These are phyloP conservation scores for Hypholoma fasciculare DNA, from an alignment of 768 basidiomycete genomes.

Conservation along the genomic window DNA sequence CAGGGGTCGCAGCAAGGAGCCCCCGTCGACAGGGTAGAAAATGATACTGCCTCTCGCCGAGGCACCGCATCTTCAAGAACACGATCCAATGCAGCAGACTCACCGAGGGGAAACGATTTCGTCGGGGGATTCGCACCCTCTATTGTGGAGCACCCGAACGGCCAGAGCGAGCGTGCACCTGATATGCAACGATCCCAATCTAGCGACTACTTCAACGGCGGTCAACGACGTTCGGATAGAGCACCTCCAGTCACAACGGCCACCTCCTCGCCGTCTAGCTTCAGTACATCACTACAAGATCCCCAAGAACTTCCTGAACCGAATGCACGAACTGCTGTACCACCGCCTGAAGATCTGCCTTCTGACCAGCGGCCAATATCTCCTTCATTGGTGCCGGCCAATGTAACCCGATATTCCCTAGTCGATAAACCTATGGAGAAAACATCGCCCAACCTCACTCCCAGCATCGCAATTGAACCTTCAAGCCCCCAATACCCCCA, in stretches of 20 bases:
- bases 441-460: slow-evolving; percentile 37
- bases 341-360: slow-evolving; percentile 17
- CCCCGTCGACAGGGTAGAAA: slow-evolving; percentile 41
- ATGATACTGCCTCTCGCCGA: slow-evolving; percentile 30
- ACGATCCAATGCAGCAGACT: not conserved
- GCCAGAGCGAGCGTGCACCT: slow-evolving; percentile 14
- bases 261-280: slow-evolving; percentile 5
- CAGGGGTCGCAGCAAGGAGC: slow-evolving; percentile 43
- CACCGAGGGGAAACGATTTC: slow-evolving; percentile 40
- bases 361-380: slow-evolving; percentile 21
- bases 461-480: slow-evolving; percentile 54
- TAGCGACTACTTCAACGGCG: slow-evolving; percentile 7
- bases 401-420: slow-evolving; percentile 77
- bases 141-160: slow-evolving; percentile 26
- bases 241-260: slow-evolving; percentile 9
- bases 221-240: slow-evolving; percentile 22
- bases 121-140: slow-evolving; percentile 51
- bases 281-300: slow-evolving; percentile 4
- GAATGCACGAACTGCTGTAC: slow-evolving; percentile 2
- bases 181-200: slow-evolving; percentile 13
- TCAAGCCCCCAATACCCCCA: slow-evolving; percentile 41
- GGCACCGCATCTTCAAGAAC: slow-evolving; percentile 39
- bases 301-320: slow-evolving; percentile 9
- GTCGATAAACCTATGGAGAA: slow-evolving; percentile 63
- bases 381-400: slow-evolving; percentile 54